Evolutionary conservation across 352 stramenopile species (phyloP), one percentile per base, ranked within the genome.

Genomic region (Globisporangium okanoganense): DNA sequence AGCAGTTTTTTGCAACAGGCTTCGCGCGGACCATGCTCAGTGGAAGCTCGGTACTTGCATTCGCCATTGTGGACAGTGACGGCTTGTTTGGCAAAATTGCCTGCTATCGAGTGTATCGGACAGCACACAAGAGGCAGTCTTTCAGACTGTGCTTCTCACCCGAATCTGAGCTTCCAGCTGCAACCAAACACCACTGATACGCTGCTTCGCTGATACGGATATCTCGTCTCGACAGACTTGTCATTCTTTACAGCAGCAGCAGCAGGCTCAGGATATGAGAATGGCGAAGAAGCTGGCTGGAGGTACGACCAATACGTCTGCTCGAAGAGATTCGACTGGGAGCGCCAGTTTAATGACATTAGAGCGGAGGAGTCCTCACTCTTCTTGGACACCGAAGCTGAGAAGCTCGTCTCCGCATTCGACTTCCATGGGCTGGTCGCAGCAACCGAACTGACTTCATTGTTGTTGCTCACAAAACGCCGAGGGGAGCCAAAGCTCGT

Each of bases 91-190:
- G 6, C 8, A 25, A 20, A 36, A 47, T 24, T 14, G 16, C 7
- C 44, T 50, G 16, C 7, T 29, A 24, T 18, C 62, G 55, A 24
- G n/a, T 22, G n/a, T 58, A 68, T 22, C 64, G 72, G 0, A 73
- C 69, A 0, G 72, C 67, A 66, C 83, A 93, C 5, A 93, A 43
- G 29, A 93, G 78, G 31, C 83, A 93, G 1, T 74, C 76, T 14
- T 78, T 72, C 3, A 91, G 67, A 18, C 73, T 83, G 62, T 93
- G 83, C 33, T 87, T 88, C 9, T 36, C 41, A 14, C 81, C 88
- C 1, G 22, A 2, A 14, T 57, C 44, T 14, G 35, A 27, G 31
- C 12, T 45, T 41, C n/a, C 35, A 20, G 5, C 10, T 18, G 20
- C 24, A 13, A 29, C n/a, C n/a, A n/a, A n/a, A n/a, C n/a, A 16